Conservation (phyloP, 2,329 filamentous ascomycete species). For the Aspergillus persii region DNA sequence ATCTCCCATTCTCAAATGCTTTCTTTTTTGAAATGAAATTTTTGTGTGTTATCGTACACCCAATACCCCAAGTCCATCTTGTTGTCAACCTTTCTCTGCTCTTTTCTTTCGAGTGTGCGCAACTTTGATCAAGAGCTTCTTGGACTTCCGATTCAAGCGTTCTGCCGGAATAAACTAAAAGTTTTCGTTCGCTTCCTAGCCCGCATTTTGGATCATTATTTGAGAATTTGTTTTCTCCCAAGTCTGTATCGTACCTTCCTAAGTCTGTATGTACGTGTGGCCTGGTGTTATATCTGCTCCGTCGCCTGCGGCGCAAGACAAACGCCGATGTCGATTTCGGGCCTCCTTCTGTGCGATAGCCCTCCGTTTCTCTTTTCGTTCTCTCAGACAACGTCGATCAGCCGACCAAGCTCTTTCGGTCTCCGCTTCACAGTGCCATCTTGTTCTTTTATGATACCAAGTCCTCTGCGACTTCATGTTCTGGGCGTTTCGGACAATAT, state of each 20-base stretch:
- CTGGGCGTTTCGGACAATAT: slow-evolving; percentile 6
- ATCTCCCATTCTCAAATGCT: slow-evolving; percentile 33
- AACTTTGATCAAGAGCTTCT: slow-evolving; percentile 29
- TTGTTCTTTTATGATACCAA: slow-evolving; percentile 8
- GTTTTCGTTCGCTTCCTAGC: slow-evolving; percentile 23
- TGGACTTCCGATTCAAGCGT: slow-evolving; percentile 32
- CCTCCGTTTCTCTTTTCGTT: slow-evolving; percentile 14
- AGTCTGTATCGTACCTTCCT: slow-evolving; percentile 25
- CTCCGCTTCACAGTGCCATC: not conserved
- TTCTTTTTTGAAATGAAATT: slow-evolving; percentile 43
- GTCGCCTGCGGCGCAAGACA: slow-evolving; percentile 9
- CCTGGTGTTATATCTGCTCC: slow-evolving; percentile 11
- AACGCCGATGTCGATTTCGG: not conserved
- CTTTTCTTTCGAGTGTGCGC: slow-evolving; percentile 30
- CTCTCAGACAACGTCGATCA: not conserved
- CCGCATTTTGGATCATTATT: slow-evolving; percentile 19
- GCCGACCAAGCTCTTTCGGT: not conserved
- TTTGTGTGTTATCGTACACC: slow-evolving; percentile 40
- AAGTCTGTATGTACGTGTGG: slow-evolving; percentile 21
- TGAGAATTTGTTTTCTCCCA: slow-evolving; percentile 18
- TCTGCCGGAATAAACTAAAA: slow-evolving; percentile 37
- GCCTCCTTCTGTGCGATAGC: slow-evolving; percentile 20
- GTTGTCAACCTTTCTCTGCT: slow-evolving; percentile 33
- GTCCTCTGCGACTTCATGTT: slow-evolving; percentile 2
- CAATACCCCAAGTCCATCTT: slow-evolving; percentile 44